These are phyloP conservation scores for Typha latifolia DNA, from an alignment of 176 grass and related monocot species.

Conservation along the genomic window DNA sequence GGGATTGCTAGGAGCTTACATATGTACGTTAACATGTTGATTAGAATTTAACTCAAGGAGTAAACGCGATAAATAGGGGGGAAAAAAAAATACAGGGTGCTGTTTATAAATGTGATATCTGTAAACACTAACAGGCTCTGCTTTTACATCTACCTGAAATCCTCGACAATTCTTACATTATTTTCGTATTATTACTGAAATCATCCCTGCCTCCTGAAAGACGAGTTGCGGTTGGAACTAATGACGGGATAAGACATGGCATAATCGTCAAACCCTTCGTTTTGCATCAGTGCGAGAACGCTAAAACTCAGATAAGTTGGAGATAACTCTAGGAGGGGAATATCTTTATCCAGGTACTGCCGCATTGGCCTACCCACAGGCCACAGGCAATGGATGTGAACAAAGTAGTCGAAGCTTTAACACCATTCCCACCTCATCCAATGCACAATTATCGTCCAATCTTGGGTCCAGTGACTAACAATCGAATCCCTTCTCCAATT, in stretches of 20 bases:
- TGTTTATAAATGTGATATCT: no score
- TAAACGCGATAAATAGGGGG: no score
- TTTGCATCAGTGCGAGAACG: slow-evolving; percentile 21
- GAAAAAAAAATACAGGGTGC: no score
- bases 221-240: not conserved
- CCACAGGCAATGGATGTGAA: slow-evolving; percentile 27
- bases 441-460: not conserved
- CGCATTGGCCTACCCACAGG: no score
- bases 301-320: slow-evolving; percentile 13
- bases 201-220: slow-evolving; percentile 1
- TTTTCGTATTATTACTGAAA: no score
- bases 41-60: no score
- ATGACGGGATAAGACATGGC: not conserved
- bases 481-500: not conserved
- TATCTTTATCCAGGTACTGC: slow-evolving; percentile 17
- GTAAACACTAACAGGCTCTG: no score
- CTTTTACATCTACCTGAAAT: no score
- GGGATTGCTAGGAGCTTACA: no score
- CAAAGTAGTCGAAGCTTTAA: slow-evolving; percentile 3
- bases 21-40: no score
- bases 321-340: slow-evolving; percentile 14
- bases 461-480: not conserved
- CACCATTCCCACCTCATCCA: not conserved
- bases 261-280: slow-evolving; percentile 22
- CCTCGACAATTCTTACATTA: no score